Evolutionary conservation across 306 rosid species (phyloP).

Genomic region (Cucurbita ficifolia): DNA sequence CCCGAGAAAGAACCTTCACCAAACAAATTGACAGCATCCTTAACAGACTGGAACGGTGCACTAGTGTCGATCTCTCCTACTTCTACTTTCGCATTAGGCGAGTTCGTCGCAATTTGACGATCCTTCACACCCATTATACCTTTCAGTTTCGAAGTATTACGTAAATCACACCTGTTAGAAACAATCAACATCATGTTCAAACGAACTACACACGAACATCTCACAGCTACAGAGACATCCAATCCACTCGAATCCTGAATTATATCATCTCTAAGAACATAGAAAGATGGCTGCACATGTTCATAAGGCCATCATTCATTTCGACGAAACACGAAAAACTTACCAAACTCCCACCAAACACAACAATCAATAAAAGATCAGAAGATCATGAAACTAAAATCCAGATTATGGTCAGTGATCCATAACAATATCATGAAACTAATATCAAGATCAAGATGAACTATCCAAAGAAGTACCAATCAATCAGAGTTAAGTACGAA

Average conservation of each 20-base stretch:
- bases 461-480: neutral
- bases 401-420: neutral
- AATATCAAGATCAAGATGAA: neutral
- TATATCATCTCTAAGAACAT: neutral
- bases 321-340: neutral
- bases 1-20: constrained; percentile 94
- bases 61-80: constrained; percentile 98
- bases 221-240: neutral
- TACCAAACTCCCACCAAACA: neutral
- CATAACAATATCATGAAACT: neutral
- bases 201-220: neutral
- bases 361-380: neutral
- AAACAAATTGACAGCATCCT: constrained; percentile 82
- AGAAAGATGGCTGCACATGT: neutral
- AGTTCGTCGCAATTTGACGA: constrained; percentile 27
- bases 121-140: constrained; percentile 61
- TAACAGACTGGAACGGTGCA: constrained; percentile 95
- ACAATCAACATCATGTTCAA: neutral
- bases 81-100: constrained; percentile 64
- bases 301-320: neutral
- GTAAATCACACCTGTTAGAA: constrained; percentile 16
- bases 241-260: neutral
- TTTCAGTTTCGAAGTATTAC: neutral
- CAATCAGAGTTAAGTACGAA: neutral
- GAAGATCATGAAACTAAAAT: neutral